Evolutionary conservation across 2,329 filamentous ascomycete genomes (phyloP).

Genomic region (Acrocalymma vagum): DNA sequence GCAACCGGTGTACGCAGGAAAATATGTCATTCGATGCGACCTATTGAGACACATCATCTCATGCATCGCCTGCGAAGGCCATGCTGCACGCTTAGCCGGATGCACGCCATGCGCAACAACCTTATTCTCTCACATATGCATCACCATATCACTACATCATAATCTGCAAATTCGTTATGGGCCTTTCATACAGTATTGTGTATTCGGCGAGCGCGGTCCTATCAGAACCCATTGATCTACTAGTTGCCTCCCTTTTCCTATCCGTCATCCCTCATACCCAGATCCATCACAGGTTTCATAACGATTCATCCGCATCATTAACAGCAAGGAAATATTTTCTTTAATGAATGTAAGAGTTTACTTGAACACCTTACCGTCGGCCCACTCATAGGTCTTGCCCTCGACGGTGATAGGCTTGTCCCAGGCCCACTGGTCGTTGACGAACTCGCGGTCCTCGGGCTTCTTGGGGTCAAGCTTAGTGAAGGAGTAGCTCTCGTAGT

Average conservation of each 20-base stretch:
- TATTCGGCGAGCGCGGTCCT: no score
- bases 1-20: no score
- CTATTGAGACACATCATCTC: no score
- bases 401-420: constrained; percentile 81
- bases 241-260: constrained; percentile 28
- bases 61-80: no score
- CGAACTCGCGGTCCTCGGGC: constrained; percentile 82
- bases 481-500: constrained; percentile 97
- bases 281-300: constrained; percentile 41
- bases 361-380: constrained; percentile 99
- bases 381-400: constrained; percentile 89
- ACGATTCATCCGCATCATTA: constrained; percentile 46
- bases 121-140: no score
- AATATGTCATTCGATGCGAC: no score
- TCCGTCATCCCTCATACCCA: constrained; percentile 36
- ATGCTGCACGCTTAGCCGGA: no score
- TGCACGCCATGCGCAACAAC: no score
- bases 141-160: constrained; percentile 9
- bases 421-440: constrained; percentile 91
- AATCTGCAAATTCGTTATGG: constrained; percentile 35
- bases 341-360: constrained; percentile 61
- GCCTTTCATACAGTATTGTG: no score
- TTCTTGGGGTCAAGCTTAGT: constrained; percentile 93
- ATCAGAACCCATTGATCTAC: constrained; percentile 38
- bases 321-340: constrained; percentile 23